Evolutionary conservation across 2,329 filamentous ascomycete species (phyloP), one percentile per base, ranked within the genome.

Genomic region (Rhynchosporium secalis): DNA sequence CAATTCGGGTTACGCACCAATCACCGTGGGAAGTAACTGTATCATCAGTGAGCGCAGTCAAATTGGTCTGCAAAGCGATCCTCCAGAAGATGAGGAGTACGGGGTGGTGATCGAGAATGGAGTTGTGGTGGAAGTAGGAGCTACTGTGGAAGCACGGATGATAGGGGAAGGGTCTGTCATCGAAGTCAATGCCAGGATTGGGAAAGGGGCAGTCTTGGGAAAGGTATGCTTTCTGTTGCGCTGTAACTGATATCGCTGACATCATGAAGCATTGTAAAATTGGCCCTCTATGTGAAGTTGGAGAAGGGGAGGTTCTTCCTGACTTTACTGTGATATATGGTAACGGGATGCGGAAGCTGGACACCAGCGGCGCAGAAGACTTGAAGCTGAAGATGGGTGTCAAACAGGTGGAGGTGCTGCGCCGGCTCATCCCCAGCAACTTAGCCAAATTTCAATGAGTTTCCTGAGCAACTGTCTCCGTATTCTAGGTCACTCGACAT

Each of bases 11-110:
- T 82, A 88, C 57, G 92, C 92, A 4, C 88, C 92, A 48, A 86
- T 98, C 68, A 86, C 87, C 33, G 84, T 96, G 63, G 92, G 93
- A 31, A 86, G 91, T 62, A 86, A 89, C 58, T 95, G 90, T 70
- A 89, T 96, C 51, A 81, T 98, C 48, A 86, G 89, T 69, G 95
- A 98, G 77, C 79, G 85, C 62, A 76, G 81, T 8, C 78, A 80
- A 28, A 73, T 90, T 15, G 86, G 86, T 15, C 67, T 78, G 7
- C 74, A 79, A n/a, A 77, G 75, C 20, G 62, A 69, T 10, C 62
- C 68, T 10, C 33, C 48, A n/a, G 62, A 64, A 10, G 63, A 62
- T n/a, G 66, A 72, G 41, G 55, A 51, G 45, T 46, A 68, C 29
- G 70, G 68, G 4, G 80, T 89, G 8, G 75, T 78, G 9, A 74